Base-by-base conservation (phyloP, 2,329 filamentous ascomycete species). In the Ascochyta viciae-villosae region DNA sequence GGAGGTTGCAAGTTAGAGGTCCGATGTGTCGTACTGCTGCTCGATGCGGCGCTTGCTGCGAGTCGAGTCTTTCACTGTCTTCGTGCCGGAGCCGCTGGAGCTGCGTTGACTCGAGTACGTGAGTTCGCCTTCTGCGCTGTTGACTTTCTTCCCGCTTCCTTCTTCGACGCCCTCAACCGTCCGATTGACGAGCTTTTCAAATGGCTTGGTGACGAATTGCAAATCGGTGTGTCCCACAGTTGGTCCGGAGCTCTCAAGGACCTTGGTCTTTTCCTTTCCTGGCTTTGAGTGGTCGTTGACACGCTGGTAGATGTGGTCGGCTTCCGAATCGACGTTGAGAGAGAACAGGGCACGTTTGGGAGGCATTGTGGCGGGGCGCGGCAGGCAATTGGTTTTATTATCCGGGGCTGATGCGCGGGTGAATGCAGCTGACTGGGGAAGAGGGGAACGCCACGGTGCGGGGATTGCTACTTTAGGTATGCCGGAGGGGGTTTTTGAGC, bases 241-340 rank as follows among this genome's bases (percentile, higher is more conserved):
- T 3, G 77, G 76, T 31, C 74, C 74, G 48, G 63, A 65, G 31
- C 65, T 68, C 42, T 77, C 72, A 37, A 76, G 44, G 33, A 74
- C 64, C 58, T 73, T 76, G 31, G 72, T 66, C 48, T 70, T 67
- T 49, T 74, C 72, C 19, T 55, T 56, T 46, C 65, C 66, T 38
- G 63, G 60, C 40, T 68, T 74, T 34, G 66, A 74, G 37, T 76
- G 71, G 57, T 77, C 63, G 38, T 71, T 63, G 50, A 77, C 66
- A 54, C 73, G 73, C 39, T 76, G 70, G 62, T 72, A 71, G 16
- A 77, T 65, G 59, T 76, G 71, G 29, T 77, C 71, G 23, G 73
- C 66, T 63, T 78, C 69, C 19, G 75, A 76, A 52, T 76, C 70
- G 56, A 79, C 64, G 48, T 75, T 76, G 12, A 77, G 72, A 0